Evolutionary conservation across 345 rosid genomes (phyloP).

Genomic region (Boechera stricta): DNA sequence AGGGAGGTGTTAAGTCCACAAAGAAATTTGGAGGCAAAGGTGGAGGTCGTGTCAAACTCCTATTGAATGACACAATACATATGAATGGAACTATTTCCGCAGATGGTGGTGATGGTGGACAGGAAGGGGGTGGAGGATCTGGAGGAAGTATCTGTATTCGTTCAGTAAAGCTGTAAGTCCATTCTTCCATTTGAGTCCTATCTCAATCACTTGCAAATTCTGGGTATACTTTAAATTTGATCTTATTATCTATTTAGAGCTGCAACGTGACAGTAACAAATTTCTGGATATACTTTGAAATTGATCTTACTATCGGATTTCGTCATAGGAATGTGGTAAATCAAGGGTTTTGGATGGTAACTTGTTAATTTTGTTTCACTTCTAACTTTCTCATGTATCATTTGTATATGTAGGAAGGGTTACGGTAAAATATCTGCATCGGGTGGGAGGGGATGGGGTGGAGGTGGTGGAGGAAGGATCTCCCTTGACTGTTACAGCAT

Average conservation of each 20-base stretch:
- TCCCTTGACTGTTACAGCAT: slow-evolving; percentile 94
- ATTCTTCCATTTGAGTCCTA: slow-evolving; percentile 20
- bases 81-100: slow-evolving; percentile 81
- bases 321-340: slow-evolving; percentile 21
- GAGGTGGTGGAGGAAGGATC: slow-evolving; percentile 99
- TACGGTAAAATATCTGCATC: slow-evolving; percentile 80
- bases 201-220: slow-evolving; percentile 4
- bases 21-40: slow-evolving; percentile 75
- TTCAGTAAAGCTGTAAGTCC: slow-evolving; percentile 81
- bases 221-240: not conserved
- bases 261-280: slow-evolving; percentile 16
- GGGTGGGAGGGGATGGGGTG: slow-evolving; percentile 95
- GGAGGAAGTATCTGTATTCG: slow-evolving; percentile 84
- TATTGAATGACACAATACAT: slow-evolving; percentile 61
- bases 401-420: slow-evolving; percentile 78
- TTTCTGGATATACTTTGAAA: slow-evolving; percentile 9
- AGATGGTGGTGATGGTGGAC: slow-evolving; percentile 87
- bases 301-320: not conserved
- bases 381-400: slow-evolving; percentile 29
- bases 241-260: slow-evolving; percentile 10
- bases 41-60: slow-evolving; percentile 83
- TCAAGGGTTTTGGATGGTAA: slow-evolving; percentile 16
- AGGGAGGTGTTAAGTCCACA: slow-evolving; percentile 69
- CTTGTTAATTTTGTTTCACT: slow-evolving; percentile 21
- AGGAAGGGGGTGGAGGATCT: slow-evolving; percentile 90